Base-by-base conservation (phyloP, 371 early-diverging fungal species). In the Apophysomyces ossiformis region DNA sequence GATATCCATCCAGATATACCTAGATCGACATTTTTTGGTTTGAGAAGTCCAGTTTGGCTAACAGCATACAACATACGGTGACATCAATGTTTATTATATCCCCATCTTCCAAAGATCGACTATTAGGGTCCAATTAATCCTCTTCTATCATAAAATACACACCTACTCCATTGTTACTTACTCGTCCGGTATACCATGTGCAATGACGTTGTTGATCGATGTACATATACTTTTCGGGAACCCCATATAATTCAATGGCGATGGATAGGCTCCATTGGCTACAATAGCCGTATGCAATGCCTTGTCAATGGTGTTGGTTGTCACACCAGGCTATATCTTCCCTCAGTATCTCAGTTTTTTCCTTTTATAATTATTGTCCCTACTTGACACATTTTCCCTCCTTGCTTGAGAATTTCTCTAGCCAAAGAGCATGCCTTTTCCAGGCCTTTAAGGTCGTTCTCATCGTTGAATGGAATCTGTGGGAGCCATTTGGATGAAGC, bases 31-130 rank as follows among this genome's bases (percentile, higher is more conserved):
- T 62, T 11, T n/a, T 5, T 46, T 32, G 47, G 36, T 35, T 37
- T 11, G n/a, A 15, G 36, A 21, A 26, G 32, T 26, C 32, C 32
- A 26, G 32, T 26, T 26, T 26, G 32, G 32, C 32, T 26, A 26
- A 26, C 32, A 26, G 32, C 32, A 26, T 26, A 3, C 32, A 4
- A 41, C 83, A 61, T 77, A 89, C 87, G 7, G 90, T 90, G 2
- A 92, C 77, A 65, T 96, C 96, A n/a, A 96, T 77, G 76, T 95
- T 96, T 61, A 95, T 79, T 44, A 96, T 90, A 75, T 96, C 96
- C 5, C 96, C 95, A 63, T 91, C 84, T 64, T 85, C 68, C 9
- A 96, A 78, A 18, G 80, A 77, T 16, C 94, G 89, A 37, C 85
- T 86, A 61, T 18, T 7, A 16, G n/a, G 7, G 26, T 8, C 37